Conservation (phyloP, 2,329 filamentous ascomycete genomes). For the Podosphaera xanthii region DNA sequence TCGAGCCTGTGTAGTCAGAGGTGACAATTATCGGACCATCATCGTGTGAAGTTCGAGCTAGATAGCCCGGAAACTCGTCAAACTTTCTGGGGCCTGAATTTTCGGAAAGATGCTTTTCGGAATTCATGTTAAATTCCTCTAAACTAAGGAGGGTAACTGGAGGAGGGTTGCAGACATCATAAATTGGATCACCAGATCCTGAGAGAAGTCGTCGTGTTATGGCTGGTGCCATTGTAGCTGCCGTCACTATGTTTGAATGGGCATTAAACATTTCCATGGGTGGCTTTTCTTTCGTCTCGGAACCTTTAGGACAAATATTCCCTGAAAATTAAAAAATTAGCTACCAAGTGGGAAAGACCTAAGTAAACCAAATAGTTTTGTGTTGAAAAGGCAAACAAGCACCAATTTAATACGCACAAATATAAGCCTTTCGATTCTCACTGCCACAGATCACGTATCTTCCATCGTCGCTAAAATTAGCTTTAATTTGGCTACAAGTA, state of each 20-base stretch:
- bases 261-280: conserved; percentile 81
- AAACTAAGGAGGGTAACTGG: conserved; percentile 62
- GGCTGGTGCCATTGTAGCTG: conserved; percentile 64
- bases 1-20: conserved; percentile 64
- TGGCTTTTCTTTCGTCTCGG: conserved; percentile 42
- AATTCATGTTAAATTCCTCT: conserved; percentile 30
- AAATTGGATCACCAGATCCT: conserved; percentile 66
- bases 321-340: conserved; percentile 17
- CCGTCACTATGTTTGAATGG: conserved; percentile 70
- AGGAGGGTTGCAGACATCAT: conserved; percentile 86
- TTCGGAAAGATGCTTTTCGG: conserved; percentile 12
- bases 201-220: conserved; percentile 57
- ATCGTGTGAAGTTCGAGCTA: conserved; percentile 50
- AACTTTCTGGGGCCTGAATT: conserved; percentile 20
- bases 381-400: background rate
- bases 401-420: conserved; percentile 24
- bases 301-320: conserved; percentile 38
- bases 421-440: conserved; percentile 73
- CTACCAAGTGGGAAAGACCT: background rate
- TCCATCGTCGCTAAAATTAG: conserved; percentile 69
- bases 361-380: background rate
- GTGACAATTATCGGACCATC: conserved; percentile 84
- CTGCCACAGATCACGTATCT: conserved; percentile 78
- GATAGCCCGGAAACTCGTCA: conserved; percentile 53
- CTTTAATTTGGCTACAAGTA: conserved; percentile 70